These are phyloP conservation scores for Grigorovia jiainica DNA, from an alignment of 805 yeast genomes.

Conservation along the genomic window DNA sequence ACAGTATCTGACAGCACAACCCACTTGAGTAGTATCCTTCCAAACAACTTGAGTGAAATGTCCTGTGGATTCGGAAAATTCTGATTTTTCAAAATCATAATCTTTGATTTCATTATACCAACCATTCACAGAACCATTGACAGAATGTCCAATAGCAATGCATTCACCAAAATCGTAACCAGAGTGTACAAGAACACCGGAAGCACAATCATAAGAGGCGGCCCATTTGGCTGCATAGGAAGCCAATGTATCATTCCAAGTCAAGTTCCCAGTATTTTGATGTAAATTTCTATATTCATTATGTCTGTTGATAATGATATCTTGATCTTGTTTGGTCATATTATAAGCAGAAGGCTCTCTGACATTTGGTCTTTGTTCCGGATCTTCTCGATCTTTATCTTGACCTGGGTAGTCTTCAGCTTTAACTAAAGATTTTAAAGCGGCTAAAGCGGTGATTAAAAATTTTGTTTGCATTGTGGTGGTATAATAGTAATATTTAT, in stretches of 20 bases:
- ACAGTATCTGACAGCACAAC: slow-evolving; percentile 65
- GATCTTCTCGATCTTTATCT: not conserved
- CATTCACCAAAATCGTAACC: slow-evolving; percentile 59
- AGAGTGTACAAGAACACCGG: slow-evolving; percentile 55
- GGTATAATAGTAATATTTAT: too few species aligned
- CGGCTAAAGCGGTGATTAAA: too few species aligned
- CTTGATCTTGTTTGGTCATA: not conserved
- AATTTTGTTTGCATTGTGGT: too few species aligned
- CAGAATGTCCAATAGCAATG: slow-evolving; percentile 53
- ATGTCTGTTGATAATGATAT: too few species aligned
- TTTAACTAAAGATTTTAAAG: not conserved
- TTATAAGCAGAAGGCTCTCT: not conserved
- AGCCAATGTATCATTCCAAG: too few species aligned
- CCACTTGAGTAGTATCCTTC: slow-evolving; percentile 50
- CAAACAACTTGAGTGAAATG: slow-evolving; percentile 79
- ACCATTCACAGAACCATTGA: slow-evolving; percentile 43
- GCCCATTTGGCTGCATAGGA: slow-evolving; percentile 44
- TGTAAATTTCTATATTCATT: too few species aligned
- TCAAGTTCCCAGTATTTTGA: too few species aligned
- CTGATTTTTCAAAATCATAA: too few species aligned
- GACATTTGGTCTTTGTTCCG: not conserved
- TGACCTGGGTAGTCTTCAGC: not conserved
- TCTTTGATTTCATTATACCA: too few species aligned
- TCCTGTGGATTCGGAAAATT: too few species aligned
- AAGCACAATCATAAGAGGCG: slow-evolving; percentile 36